Base-by-base conservation (phyloP, 2,329 filamentous ascomycete genomes). In the Cordyceps farinosa region DNA sequence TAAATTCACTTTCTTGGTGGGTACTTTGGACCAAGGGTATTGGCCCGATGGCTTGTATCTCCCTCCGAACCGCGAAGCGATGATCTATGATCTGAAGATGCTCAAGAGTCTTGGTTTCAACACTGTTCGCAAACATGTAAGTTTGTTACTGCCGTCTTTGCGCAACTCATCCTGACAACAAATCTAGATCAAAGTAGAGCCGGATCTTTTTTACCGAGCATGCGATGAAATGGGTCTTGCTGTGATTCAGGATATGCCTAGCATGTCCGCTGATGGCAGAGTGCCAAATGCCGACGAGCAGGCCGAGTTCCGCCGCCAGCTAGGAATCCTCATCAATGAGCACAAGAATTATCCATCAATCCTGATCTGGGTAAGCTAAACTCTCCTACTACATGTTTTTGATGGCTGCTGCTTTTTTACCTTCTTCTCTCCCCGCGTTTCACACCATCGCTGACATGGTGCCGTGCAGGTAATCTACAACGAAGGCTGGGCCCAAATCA, bases 171-270 rank as follows among this genome's bases (percentile, higher is more conserved):
- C 6, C 54, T 64, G 32, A 64, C 17, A 1, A 9, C 29, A 32
- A 1, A 17, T 36, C 13, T 38, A 77, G 83, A 87, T 89, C 76
- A 90, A 90, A 73, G 79, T 90, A 7, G 87, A 90, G 67, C 80
- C 84, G 0, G 85, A 86, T 13, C 72, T 90, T 7, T 91, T 87
- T 71, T 90, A 90, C 70, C 81, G 82, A 22, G 87, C 88, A 5
- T 88, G 86, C 63, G 88, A 91, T 56, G 79, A 85, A 65, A 72
- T 90, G 1, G 88, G 88, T 1, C 72, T 90, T 17, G 72, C 90
- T 32, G 80, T 91, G 6, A 85, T 90, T 53, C 88, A 90, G 70
- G 89, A 91, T 65, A 91, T 91, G 88, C 88, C 88, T 0, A 82
- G 86, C 2, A 74, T 90, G 62, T 71, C 78, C 48, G 70, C 68